A percentile compares a stretch with the other conserved stretches of the same genome.
These are phyloP conservation scores for Osmanthus fragrans DNA, from an alignment of 257 asterid species.

Conservation along the genomic window DNA sequence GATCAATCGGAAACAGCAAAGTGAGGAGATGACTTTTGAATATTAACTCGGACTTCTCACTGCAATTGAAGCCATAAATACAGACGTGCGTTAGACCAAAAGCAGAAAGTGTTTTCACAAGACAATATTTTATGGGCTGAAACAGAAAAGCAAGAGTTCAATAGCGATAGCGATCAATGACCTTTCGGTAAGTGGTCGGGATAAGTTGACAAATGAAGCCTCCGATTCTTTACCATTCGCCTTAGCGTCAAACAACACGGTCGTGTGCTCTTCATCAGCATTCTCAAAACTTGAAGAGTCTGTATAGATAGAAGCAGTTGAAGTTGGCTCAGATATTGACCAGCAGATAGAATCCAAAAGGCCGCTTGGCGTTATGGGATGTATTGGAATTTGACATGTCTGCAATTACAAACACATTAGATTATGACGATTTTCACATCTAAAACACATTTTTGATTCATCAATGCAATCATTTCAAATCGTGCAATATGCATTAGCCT, in stretches of 20 bases:
- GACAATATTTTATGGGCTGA: background rate
- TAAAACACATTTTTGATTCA: background rate
- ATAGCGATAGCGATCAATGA: slow-evolving; percentile 11
- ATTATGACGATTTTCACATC: background rate
- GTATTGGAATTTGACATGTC: slow-evolving; percentile 87
- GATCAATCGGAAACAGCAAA: slow-evolving; percentile 85
- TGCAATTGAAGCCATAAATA: slow-evolving; percentile 40
- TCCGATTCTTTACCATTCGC: slow-evolving; percentile 69
- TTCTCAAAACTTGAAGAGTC: slow-evolving; percentile 67
- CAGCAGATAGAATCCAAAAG: slow-evolving; percentile 95
- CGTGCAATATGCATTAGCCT: background rate
- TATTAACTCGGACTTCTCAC: slow-evolving; percentile 80
- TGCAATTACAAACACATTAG: slow-evolving; percentile 34
- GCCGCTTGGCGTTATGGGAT: slow-evolving; percentile 75
- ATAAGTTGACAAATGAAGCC: slow-evolving; percentile 71
- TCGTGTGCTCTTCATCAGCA: slow-evolving; percentile 44
- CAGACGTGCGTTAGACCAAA: slow-evolving; percentile 4
- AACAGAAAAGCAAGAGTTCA: slow-evolving; percentile 2
- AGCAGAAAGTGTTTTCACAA: background rate
- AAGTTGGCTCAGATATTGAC: slow-evolving; percentile 86
- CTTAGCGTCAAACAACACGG: slow-evolving; percentile 60
- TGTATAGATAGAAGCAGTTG: slow-evolving; percentile 73
- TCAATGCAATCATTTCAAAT: background rate
- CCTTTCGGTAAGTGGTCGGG: slow-evolving; percentile 89
- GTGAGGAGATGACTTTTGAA: slow-evolving; percentile 75